Base-by-base conservation (phyloP, 2,329 filamentous ascomycete species). In the Coniochaeta hoffmannii region DNA sequence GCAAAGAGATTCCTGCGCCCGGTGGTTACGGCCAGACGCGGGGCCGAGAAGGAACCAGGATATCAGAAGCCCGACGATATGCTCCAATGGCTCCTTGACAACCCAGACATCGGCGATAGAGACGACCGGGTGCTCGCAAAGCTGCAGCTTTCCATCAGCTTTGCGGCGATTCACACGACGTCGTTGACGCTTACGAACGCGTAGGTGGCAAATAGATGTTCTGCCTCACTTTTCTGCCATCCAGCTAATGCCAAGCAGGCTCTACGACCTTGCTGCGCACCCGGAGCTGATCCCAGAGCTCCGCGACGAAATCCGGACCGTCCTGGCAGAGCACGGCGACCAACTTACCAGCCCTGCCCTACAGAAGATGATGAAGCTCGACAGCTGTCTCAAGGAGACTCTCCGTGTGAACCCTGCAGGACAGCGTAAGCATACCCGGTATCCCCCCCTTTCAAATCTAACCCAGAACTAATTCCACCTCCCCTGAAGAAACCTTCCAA, bases 101-200 rank as follows among this genome's bases (percentile, higher is more conserved):
- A 72, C 26, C 59, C 64, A 1, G 70, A 73, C 60, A 70, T 69
- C 10, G 62, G 61, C 4, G 59, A 64, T 6, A 56, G 64, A 57
- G 64, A 62, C 10, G 66, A 70, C 56, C 65, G 68, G 46, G 66
- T 71, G 36, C 62, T 77, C 14, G 71, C 76, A 3, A 67, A 66
- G 36, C 64, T 74, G 11, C 71, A 79, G 62, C 67, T 79, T 3
- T 64, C 66, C 0, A 60, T 80, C 9, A 73, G 69, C 38, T 75
- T 80, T 53, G 77, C 77, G 0, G 74, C 78, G 1, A 80, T 82
- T 28, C 76, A 80, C 57, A 80, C 77, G 0, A 81, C 77, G 0
- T 73, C 74, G 0, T 62, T 75, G 49, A 69, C 74, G 0, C 60
- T 72, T 0, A 77, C 75, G 1, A 81, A 71, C 56, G 75, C 60